Evolutionary conservation across 169 alveolate species (phyloP).

Genomic region (Plasmodium cynomolgi): DNA sequence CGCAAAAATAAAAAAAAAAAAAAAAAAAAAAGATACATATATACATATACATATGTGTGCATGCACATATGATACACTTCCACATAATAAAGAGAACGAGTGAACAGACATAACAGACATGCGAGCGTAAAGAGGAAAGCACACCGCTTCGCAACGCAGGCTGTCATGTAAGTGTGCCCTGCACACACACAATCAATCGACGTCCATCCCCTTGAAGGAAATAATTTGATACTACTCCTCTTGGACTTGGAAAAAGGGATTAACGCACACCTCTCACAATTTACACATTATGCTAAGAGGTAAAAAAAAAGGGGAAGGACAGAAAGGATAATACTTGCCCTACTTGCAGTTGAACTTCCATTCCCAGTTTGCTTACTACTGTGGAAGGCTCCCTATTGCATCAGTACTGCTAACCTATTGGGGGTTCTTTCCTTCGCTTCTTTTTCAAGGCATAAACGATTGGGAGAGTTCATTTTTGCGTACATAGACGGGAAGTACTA

Average conservation of each 20-base stretch:
- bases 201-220: slow-evolving; percentile 15
- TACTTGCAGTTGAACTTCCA: not conserved
- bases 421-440: not conserved
- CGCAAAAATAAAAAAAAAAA: not conserved
- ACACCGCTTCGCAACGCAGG: not conserved
- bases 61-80: not conserved
- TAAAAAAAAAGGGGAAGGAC: not conserved
- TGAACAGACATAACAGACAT: not conserved
- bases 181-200: not conserved
- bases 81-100: not conserved
- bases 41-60: not conserved
- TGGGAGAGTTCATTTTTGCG: slow-evolving; percentile 38
- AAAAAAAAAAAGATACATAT: not conserved
- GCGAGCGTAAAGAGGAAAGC: not conserved
- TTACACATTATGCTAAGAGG: slow-evolving; percentile 46
- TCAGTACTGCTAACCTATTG: not conserved
- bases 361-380: not conserved
- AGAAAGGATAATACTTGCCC: not conserved
- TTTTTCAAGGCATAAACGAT: slow-evolving; percentile 31
- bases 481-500: slow-evolving; percentile 62
- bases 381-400: not conserved
- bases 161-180: not conserved
- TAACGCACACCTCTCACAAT: not conserved
- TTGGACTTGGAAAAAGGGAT: slow-evolving; percentile 23
- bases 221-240: slow-evolving; percentile 53